Percentiles rank a stretch among this genome's conserved stretches.
These are phyloP conservation scores for Metarhizium rileyi DNA, from an alignment of 2,329 filamentous ascomycete genomes.

Conservation along the genomic window DNA sequence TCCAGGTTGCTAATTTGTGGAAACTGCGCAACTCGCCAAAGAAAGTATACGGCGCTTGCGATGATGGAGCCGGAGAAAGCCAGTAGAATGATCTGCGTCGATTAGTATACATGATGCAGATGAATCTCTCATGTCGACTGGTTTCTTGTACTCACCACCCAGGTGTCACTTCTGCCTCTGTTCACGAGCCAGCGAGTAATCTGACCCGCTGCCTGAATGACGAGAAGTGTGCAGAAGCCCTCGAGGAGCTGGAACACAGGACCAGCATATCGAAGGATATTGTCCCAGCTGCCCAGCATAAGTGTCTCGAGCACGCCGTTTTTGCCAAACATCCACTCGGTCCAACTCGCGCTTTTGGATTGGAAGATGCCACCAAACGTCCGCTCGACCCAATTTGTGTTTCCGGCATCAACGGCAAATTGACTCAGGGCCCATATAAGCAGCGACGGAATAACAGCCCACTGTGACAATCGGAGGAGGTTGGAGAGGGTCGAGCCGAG, in stretches of 20 bases:
- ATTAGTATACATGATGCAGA: slow-evolving; percentile 22
- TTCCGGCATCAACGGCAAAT: slow-evolving; percentile 83
- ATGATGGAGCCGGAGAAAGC: slow-evolving; percentile 85
- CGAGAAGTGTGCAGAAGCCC: slow-evolving; percentile 90
- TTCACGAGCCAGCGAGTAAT: slow-evolving; percentile 95
- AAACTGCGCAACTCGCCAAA: slow-evolving; percentile 91
- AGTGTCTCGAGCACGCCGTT: slow-evolving; percentile 72
- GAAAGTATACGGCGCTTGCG: slow-evolving; percentile 87
- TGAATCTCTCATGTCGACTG: background rate
- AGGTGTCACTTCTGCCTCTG: slow-evolving; percentile 83
- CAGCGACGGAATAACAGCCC: slow-evolving; percentile 73
- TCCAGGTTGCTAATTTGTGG: slow-evolving; percentile 89
- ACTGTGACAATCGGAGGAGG: slow-evolving; percentile 68
- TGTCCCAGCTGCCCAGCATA: slow-evolving; percentile 83
- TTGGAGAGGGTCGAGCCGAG: slow-evolving; percentile 63
- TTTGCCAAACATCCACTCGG: slow-evolving; percentile 81
- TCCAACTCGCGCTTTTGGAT: slow-evolving; percentile 54
- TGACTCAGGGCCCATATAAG: slow-evolving; percentile 94
- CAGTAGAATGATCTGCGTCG: slow-evolving; percentile 69
- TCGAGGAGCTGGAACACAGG: slow-evolving; percentile 91
- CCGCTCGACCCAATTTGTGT: slow-evolving; percentile 69
- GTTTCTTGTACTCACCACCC: slow-evolving; percentile 61
- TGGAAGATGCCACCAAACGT: slow-evolving; percentile 61
- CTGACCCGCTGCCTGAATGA: slow-evolving; percentile 91
- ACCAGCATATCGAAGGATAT: slow-evolving; percentile 76